A percentile compares a stretch with the other conserved stretches of the same genome.
These are phyloP conservation scores for Mortierella sp. DNA, from an alignment of 371 early-diverging fungal genomes.

Conservation along the genomic window DNA sequence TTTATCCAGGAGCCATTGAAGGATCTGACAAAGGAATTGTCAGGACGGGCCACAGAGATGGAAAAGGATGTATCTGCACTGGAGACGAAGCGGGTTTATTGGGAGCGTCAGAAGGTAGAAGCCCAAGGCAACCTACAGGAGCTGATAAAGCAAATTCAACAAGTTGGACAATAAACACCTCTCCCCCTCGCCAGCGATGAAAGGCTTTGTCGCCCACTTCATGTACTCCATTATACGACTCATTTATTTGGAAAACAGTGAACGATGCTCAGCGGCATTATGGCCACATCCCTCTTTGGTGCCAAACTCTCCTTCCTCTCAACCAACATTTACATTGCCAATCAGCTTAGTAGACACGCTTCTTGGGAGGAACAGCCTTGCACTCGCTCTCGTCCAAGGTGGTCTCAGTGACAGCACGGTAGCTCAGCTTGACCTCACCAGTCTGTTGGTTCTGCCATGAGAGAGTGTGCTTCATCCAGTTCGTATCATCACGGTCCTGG, in stretches of 20 bases:
- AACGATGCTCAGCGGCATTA: too few relatives aligned
- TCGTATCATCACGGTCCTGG: constrained; percentile 87
- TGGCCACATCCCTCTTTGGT: too few relatives aligned
- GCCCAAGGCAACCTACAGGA: constrained; percentile 77
- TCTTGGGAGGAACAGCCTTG: constrained; percentile 92
- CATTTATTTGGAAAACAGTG: too few relatives aligned
- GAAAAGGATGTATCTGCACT: constrained; percentile 69
- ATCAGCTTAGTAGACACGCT: constrained; percentile 90
- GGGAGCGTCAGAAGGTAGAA: constrained; percentile 73
- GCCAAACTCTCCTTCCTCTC: too few relatives aligned
- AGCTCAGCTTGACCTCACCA: constrained; percentile 80
- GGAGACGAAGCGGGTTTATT: constrained; percentile 80
- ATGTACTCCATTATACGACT: too few relatives aligned
- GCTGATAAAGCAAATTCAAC: constrained; percentile 59
- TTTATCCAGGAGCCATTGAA: constrained; percentile 72
- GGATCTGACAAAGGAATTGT: constrained; percentile 66
- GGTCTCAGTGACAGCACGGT: constrained; percentile 82
- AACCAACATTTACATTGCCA: neutral
- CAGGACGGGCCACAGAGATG: constrained; percentile 57
- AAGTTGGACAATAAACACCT: constrained; percentile 15
- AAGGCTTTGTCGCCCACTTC: too few relatives aligned
- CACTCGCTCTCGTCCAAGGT: constrained; percentile 95
- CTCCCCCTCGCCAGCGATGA: neutral
- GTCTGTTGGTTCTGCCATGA: constrained; percentile 91
- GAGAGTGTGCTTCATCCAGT: constrained; percentile 99